Percentiles rank a stretch among this genome's conserved stretches.
Evolutionary conservation across 2,329 filamentous ascomycete genomes (phyloP).

Genomic region (Aaosphaeria pasadenensis): DNA sequence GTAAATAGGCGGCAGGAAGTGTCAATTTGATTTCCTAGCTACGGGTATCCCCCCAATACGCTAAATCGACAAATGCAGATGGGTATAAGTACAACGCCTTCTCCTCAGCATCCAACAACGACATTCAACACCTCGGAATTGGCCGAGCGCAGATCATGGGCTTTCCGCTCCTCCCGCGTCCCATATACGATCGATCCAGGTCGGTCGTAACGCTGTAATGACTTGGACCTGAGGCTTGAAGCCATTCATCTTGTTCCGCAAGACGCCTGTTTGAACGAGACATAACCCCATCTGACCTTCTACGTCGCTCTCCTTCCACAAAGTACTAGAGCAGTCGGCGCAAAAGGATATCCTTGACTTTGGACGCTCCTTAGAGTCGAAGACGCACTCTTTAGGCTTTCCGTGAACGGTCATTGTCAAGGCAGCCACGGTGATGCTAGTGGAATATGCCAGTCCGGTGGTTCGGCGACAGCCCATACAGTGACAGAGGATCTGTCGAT

Average conservation of each 20-base stretch:
- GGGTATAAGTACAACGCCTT: background rate
- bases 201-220: constrained; percentile 8
- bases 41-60: background rate
- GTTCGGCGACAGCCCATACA: constrained; percentile 11
- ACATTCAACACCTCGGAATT: no score
- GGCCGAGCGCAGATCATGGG: background rate
- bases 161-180: background rate
- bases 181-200: constrained; percentile 5
- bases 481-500: constrained; percentile 13
- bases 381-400: constrained; percentile 9
- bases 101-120: no score
- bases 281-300: constrained; percentile 9
- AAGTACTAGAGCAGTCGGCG: constrained; percentile 12
- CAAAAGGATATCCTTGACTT: constrained; percentile 14
- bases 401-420: constrained; percentile 6
- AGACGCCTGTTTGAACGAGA: constrained; percentile 9
- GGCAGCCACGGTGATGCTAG: constrained; percentile 9
- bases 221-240: constrained; percentile 11
- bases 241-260: constrained; percentile 6
- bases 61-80: background rate
- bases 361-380: constrained; percentile 11
- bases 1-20: constrained; percentile 2
- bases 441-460: constrained; percentile 12
- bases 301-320: constrained; percentile 16
- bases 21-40: background rate